Evolutionary conservation across 176 grass and related monocot species (phyloP), one percentile per base, ranked within the genome.

Genomic region (Avena atlantica): DNA sequence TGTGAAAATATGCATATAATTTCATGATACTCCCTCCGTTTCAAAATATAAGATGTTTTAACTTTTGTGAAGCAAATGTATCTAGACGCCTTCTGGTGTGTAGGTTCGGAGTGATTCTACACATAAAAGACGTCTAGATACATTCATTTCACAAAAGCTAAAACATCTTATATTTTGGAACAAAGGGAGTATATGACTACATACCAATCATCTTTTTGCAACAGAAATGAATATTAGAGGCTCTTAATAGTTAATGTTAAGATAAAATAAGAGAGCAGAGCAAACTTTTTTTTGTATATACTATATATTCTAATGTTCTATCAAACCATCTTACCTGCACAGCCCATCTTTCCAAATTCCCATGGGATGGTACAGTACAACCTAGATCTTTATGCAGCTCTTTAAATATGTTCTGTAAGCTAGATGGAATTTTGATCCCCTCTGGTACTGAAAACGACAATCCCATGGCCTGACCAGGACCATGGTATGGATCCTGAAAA

Each of bases 401-500:
- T 86, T 91, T 96, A 80, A 98, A 98, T 78, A 98, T 96, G 81
- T 96, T 98, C 5, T 79, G 76, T 69, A 98, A 82, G 83, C 97
- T 98, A 0, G 94, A 94, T 76, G 94, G 92, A 74, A 91, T 92
- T 78, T 98, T 96, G 49, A 96, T 87, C 49, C 92, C 94, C 65
- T 96, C 92, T 9, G 92, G 90, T 77, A 98, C 97, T 31, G 31
- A 31, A 31, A 31, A 31, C 31, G 31, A 31, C 31, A 31, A 31
- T 31, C 31, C 31, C 31, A 98, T 96, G 64, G 97, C 97, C 83
- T 98, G 94, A 72, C 97, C 90, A 81, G 89, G 89, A 61, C 97
- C 97, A 91, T 98, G 97, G 78, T 98, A 98, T 45, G 97, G 97
- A 94, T 98, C 97, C 93, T 97, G 90, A 87, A 90, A 88, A 67